These are phyloP conservation scores for Euphrasia confusa DNA, from an alignment of 257 asterid genomes.

Conservation along the genomic window DNA sequence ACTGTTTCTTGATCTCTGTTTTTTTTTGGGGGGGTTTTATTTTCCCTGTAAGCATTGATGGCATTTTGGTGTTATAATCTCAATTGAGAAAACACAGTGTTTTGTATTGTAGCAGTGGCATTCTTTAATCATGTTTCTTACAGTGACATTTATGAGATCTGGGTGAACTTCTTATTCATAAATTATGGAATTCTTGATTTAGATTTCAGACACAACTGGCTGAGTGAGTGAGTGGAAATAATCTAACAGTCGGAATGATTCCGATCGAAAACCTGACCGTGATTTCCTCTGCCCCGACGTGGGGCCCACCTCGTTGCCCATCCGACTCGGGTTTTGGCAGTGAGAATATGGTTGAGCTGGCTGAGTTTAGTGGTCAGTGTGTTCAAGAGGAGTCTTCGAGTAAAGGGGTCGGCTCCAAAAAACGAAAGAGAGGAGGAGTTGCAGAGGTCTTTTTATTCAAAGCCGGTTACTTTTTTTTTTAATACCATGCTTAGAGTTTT, in stretches of 20 bases:
- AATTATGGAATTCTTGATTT: constrained; percentile 10
- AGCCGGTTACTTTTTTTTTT: not conserved
- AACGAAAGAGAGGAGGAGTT: constrained; percentile 67
- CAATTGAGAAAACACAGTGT: constrained; percentile 24
- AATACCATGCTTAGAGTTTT: not conserved
- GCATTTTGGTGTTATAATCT: constrained; percentile 34
- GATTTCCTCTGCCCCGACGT: constrained; percentile 44
- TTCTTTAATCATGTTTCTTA: constrained; percentile 26
- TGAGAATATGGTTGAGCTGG: too few relatives aligned
- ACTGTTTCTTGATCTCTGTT: constrained; percentile 32
- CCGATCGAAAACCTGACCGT: constrained; percentile 36
- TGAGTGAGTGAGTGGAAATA: constrained; percentile 34
- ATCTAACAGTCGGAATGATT: constrained; percentile 43
- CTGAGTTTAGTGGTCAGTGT: constrained; percentile 61
- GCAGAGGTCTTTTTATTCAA: constrained; percentile 40
- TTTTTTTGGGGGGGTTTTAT: constrained; percentile 5
- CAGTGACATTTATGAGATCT: not conserved
- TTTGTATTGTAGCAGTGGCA: constrained; percentile 27
- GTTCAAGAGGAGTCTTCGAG: constrained; percentile 53
- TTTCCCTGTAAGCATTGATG: constrained; percentile 36
- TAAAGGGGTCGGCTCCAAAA: constrained; percentile 51
- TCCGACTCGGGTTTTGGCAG: too few relatives aligned
- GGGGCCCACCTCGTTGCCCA: constrained; percentile 80
- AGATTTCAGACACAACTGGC: constrained; percentile 52
- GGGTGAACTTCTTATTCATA: not conserved